Conservation (phyloP, 805 yeast genomes). For the Metschnikowia similis region DNA sequence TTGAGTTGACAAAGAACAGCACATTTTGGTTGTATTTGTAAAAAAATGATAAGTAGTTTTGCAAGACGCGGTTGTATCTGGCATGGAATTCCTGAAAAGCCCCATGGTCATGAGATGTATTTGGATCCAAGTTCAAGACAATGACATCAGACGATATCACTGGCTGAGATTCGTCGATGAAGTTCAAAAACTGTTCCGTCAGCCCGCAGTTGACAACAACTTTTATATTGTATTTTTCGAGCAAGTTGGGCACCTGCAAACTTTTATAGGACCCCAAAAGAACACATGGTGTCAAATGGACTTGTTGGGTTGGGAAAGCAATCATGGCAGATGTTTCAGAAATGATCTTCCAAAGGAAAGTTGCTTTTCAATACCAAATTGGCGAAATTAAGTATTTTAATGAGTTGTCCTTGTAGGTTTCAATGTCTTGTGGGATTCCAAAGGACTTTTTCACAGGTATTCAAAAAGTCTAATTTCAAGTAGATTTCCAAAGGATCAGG, state of each 20-base stretch:
- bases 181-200: slow-evolving; percentile 27
- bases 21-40: slow-evolving; percentile 30
- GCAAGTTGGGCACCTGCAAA: slow-evolving; percentile 11
- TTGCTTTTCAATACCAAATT: not conserved
- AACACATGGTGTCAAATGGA: slow-evolving; percentile 14
- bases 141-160: slow-evolving; percentile 34
- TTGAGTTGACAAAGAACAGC: slow-evolving; percentile 25
- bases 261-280: slow-evolving; percentile 10
- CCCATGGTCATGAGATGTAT: slow-evolving; percentile 17
- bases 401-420: no score
- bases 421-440: no score
- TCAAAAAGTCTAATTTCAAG: no score
- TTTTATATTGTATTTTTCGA: slow-evolving; percentile 26
- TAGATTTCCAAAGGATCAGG: no score
- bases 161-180: slow-evolving; percentile 18
- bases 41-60: slow-evolving; percentile 35
- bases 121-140: slow-evolving; percentile 35
- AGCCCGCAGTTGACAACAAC: slow-evolving; percentile 37
- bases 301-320: slow-evolving; percentile 1
- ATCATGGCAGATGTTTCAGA: slow-evolving; percentile 2
- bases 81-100: slow-evolving; percentile 23
- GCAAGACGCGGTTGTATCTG: slow-evolving; percentile 32
- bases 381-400: no score
- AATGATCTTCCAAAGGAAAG: not conserved
- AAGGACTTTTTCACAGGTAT: no score